Conservation (phyloP, 2,329 filamentous ascomycete genomes). For the Aureobasidium zeae region DNA sequence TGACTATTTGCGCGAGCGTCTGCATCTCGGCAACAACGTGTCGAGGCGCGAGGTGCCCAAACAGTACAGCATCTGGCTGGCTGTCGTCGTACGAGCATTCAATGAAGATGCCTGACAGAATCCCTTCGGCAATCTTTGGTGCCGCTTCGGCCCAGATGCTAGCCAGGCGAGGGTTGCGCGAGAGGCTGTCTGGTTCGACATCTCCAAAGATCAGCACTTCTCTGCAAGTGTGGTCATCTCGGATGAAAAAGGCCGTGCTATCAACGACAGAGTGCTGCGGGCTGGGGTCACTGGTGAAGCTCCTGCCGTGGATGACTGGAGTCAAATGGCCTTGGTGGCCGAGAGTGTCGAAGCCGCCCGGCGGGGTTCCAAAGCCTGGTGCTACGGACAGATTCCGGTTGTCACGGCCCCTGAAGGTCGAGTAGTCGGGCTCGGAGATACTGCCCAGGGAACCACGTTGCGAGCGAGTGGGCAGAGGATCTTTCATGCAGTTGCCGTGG, state of each 20-base stretch:
- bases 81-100: conserved; percentile 89
- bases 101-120: conserved; percentile 76
- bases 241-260: conserved; percentile 89
- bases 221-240: conserved; percentile 46
- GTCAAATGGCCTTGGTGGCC: conserved; percentile 8
- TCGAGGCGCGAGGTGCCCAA: conserved; percentile 77
- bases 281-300: conserved; percentile 13
- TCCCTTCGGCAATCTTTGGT: conserved; percentile 65
- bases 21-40: conserved; percentile 74
- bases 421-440: conserved; percentile 27
- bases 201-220: conserved; percentile 94
- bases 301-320: not conserved
- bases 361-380: not conserved
- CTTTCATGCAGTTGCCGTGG: conserved; percentile 78
- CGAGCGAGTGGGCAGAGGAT: conserved; percentile 23
- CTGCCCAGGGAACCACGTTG: conserved; percentile 37
- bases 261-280: conserved; percentile 59
- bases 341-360: conserved; percentile 5
- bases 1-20: conserved; percentile 61
- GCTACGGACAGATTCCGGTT: conserved; percentile 3
- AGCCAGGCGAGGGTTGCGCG: conserved; percentile 69
- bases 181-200: conserved; percentile 83
- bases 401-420: conserved; percentile 1
- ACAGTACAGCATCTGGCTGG: conserved; percentile 67
- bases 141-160: conserved; percentile 82